A percentile compares a stretch with the other conserved stretches of the same genome.
phyloP scores from a whole-genome alignment of 1,284 basidiomycete genomes.

The Apiotrichum brassicae region DNA sequence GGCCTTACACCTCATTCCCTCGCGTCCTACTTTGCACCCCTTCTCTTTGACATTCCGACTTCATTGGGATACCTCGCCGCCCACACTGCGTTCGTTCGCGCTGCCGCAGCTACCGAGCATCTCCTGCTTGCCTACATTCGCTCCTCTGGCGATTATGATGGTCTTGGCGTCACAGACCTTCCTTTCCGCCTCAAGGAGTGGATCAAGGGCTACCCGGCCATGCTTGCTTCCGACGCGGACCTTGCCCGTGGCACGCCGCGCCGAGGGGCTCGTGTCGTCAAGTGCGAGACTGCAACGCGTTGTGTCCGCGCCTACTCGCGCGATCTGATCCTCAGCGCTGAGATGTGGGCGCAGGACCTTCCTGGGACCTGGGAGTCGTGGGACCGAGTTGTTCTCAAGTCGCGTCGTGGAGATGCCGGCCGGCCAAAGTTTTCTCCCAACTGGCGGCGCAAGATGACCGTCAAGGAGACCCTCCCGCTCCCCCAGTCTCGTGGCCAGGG shows the following conservation, averaged over 20 bases:
- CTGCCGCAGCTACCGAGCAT: slow-evolving; percentile 79
- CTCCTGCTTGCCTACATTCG: slow-evolving; percentile 76
- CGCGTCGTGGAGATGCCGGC: slow-evolving; percentile 21
- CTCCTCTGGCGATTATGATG: slow-evolving; percentile 58
- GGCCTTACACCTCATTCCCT: slow-evolving; percentile 77
- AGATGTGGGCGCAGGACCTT: slow-evolving; percentile 59
- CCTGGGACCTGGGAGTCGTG: slow-evolving; percentile 31
- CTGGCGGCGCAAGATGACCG: slow-evolving; percentile 32
- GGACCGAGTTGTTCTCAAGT: slow-evolving; percentile 31
- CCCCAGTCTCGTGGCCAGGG: slow-evolving; percentile 11
- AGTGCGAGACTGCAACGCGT: slow-evolving; percentile 63
- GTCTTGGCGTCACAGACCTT: slow-evolving; percentile 56
- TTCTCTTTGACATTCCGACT: slow-evolving; percentile 59
- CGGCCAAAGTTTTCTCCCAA: slow-evolving; percentile 34
- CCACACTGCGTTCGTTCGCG: slow-evolving; percentile 71
- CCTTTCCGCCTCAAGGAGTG: slow-evolving; percentile 73
- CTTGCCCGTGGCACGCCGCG: slow-evolving; percentile 53
- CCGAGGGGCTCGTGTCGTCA: slow-evolving; percentile 63
- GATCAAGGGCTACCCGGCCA: slow-evolving; percentile 75
- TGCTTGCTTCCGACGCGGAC: slow-evolving; percentile 51
- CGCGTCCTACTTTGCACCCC: slow-evolving; percentile 78
- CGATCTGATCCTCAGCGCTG: slow-evolving; percentile 66
- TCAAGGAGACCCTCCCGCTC: slow-evolving; percentile 31
- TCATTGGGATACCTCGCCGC: slow-evolving; percentile 63
- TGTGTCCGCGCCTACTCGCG: slow-evolving; percentile 74